Evolutionary conservation across 2,329 filamentous ascomycete genomes (phyloP), one percentile per base, ranked within the genome.

Genomic region (Herpotrichia juniperi): DNA sequence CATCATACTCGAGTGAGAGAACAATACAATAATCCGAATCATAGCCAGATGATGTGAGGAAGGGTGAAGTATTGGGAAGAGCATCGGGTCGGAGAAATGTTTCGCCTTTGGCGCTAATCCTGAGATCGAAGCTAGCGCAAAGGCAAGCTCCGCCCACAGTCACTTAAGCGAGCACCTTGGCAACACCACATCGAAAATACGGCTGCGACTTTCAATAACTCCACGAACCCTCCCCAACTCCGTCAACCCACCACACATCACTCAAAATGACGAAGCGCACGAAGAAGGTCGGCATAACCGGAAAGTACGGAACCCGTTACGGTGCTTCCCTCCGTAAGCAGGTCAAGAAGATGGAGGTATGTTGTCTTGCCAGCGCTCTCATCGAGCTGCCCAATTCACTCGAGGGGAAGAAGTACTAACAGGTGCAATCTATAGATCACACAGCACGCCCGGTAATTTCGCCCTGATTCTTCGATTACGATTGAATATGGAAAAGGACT

Each of bases 311-410:
- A 86, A 93, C 89, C 78, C 91, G 92, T 88, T 96, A 89, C 82
- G 94, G 93, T 93, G 93, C 94, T 78, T 97, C 94, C 75, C 91
- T 97, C 82, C 91, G 93, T 83, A 97, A 97, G 87, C 93, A 92
- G 80, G 89, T 94, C 77, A 97, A 97, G 91, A 97, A 97, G 90
- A 96, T 97, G 89, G 94, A 97, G 59, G 66, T 71, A 62, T 57
- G 68, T 63, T 61, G 43, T 57, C 46, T 46, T 22, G 5, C 45
- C 26, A 9, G 16, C 19, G 11, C 26, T 40, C 31, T 43, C 39
- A 46, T 24, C n/a, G 50, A 46, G 26, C 17, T 53, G 4, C 25
- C 42, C 50, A 42, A 35, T 37, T 32, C 47, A 31, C 49, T 35
- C 50, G 34, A 19, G 40, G 59, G 45, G 51, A 56, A 40, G 19